Evolutionary conservation across 371 early-diverging fungal genomes (phyloP).

Genomic region (Chytridium lagenaria): DNA sequence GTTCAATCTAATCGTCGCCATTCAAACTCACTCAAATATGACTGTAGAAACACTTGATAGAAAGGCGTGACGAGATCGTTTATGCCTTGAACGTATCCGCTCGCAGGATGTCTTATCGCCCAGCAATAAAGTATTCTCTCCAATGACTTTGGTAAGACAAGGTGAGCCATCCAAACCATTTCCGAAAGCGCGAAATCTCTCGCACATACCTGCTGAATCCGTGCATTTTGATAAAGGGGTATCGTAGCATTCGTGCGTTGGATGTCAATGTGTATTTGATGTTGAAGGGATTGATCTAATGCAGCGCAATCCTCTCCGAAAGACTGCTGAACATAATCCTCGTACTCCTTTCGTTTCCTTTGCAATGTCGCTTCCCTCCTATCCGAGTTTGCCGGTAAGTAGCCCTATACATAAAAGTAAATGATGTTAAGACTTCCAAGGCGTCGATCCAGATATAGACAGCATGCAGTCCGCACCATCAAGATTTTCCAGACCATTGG

Average conservation of each 20-base stretch:
- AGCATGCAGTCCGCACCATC: conserved; percentile 58
- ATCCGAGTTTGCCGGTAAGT: conserved; percentile 84
- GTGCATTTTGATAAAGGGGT: conserved; percentile 79
- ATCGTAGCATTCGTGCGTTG: conserved; percentile 88
- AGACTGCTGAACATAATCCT: conserved; percentile 78
- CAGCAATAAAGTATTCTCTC: conserved; percentile 94
- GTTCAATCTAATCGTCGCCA: not conserved
- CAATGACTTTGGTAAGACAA: conserved; percentile 75
- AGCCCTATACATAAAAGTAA: conserved; percentile 68
- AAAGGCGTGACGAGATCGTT: conserved; percentile 98
- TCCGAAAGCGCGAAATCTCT: too few relatives aligned
- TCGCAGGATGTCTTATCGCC: conserved; percentile 97
- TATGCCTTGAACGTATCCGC: conserved; percentile 99
- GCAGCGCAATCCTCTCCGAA: conserved; percentile 77
- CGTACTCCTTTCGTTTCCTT: conserved; percentile 90
- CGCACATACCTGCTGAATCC: conserved; percentile 83
- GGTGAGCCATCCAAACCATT: conserved; percentile 2
- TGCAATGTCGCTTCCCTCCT: conserved; percentile 79
- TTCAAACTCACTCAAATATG: conserved; percentile 65
- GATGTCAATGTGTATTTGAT: conserved; percentile 96
- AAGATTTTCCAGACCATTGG: conserved; percentile 90
- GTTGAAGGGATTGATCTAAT: conserved; percentile 85
- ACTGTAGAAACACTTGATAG: conserved; percentile 85
- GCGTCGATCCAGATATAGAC: not conserved
- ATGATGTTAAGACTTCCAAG: too few relatives aligned